Percentiles rank a stretch among this genome's conserved stretches.
Evolutionary conservation across 306 rosid genomes (phyloP).

Genomic region (Cicer arietinum): DNA sequence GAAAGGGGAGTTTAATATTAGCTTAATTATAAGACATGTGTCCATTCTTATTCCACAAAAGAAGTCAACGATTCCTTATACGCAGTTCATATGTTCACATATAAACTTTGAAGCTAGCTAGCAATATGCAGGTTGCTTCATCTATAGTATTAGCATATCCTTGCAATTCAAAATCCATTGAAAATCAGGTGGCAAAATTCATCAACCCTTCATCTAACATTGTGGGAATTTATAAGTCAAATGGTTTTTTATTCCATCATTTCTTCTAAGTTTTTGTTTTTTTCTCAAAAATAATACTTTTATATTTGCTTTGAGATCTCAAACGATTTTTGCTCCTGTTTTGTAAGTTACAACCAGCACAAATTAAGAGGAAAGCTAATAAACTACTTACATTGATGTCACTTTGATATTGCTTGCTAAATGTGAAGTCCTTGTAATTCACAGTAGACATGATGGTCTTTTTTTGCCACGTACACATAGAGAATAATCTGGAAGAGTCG

Average conservation of each 20-base stretch:
- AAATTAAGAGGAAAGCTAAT: constrained; percentile 26
- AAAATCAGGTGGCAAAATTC: constrained; percentile 66
- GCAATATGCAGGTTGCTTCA: constrained; percentile 45
- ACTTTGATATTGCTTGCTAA: constrained; percentile 38
- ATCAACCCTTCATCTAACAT: constrained; percentile 83
- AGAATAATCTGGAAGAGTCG: constrained; percentile 23
- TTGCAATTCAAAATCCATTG: constrained; percentile 49
- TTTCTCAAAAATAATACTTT: constrained; percentile 37
- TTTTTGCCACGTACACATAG: constrained; percentile 17
- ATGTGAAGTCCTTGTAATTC: constrained; percentile 29
- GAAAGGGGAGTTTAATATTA: constrained; percentile 31
- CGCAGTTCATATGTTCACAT: constrained; percentile 46
- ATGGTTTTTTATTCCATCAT: constrained; percentile 39
- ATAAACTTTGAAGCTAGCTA: constrained; percentile 33
- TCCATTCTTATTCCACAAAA: constrained; percentile 42
- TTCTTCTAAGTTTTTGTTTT: constrained; percentile 21
- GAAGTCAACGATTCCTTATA: constrained; percentile 53
- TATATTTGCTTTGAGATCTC: constrained; percentile 38
- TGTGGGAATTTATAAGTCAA: constrained; percentile 43
- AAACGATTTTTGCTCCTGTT: constrained; percentile 31
- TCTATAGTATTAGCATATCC: constrained; percentile 23
- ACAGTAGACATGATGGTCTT: constrained; percentile 13
- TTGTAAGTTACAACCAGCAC: constrained; percentile 36
- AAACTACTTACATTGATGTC: constrained; percentile 34
- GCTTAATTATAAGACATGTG: constrained; percentile 43